phyloP scores from a whole-genome alignment of 192 early-diverging fungal genomes.

The Umbelopsis ramanniana region DNA sequence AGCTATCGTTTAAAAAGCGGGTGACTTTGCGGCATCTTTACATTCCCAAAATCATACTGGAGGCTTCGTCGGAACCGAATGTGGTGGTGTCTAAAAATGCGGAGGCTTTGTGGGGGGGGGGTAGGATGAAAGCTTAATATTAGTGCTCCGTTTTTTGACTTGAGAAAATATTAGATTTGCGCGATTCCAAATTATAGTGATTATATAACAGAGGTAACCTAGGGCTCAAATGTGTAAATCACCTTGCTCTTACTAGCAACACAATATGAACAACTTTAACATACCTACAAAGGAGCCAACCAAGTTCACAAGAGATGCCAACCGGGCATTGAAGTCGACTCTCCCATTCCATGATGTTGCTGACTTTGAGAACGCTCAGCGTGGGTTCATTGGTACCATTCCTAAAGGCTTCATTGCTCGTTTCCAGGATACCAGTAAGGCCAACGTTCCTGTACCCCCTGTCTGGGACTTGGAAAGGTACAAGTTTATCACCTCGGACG shows the following conservation, averaged over 20 bases:
- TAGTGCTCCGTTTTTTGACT: no score
- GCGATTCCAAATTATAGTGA: no score
- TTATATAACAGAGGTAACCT: no score
- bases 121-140: no score
- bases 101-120: no score
- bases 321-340: not conserved
- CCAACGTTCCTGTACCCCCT: not conserved
- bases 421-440: not conserved
- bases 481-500: not conserved
- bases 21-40: no score
- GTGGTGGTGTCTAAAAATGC: no score
- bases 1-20: no score
- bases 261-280: not conserved
- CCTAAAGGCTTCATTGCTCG: not conserved
- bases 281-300: constrained; percentile 12
- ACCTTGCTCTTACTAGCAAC: not conserved
- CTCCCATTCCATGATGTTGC: constrained; percentile 3
- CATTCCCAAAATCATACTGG: no score
- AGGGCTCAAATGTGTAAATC: no score
- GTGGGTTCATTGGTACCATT: not conserved
- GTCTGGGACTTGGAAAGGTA: not conserved
- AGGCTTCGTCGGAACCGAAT: no score
- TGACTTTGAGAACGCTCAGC: constrained; percentile 10
- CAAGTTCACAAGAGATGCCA: not conserved
- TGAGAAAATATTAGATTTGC: no score